Percentiles rank a stretch among this genome's conserved stretches.
These are phyloP conservation scores for Myxozyma nipponensis DNA, from an alignment of 805 yeast species.

Conservation along the genomic window DNA sequence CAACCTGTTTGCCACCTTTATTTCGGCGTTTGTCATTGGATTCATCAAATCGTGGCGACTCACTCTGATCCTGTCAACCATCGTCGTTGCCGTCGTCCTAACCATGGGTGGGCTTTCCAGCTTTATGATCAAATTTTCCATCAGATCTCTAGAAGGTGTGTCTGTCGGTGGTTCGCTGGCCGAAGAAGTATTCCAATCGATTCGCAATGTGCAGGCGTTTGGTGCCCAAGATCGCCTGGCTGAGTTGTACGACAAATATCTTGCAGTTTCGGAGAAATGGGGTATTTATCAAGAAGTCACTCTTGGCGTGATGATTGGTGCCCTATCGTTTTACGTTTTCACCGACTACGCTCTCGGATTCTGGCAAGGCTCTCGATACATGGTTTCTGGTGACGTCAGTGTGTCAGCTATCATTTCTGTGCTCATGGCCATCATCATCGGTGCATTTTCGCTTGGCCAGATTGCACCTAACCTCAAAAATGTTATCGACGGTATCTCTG, in stretches of 20 bases:
- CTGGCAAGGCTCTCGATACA: slow-evolving; percentile 44
- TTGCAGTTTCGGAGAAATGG: slow-evolving; percentile 30
- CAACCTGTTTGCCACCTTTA: slow-evolving; percentile 40
- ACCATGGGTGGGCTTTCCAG: slow-evolving; percentile 34
- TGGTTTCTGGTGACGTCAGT: slow-evolving; percentile 34
- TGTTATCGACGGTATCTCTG: slow-evolving; percentile 40
- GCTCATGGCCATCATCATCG: slow-evolving; percentile 22
- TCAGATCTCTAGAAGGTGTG: slow-evolving; percentile 13
- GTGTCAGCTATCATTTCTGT: slow-evolving; percentile 39
- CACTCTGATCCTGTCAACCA: slow-evolving; percentile 37
- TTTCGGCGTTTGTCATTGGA: slow-evolving; percentile 40
- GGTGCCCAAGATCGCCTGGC: slow-evolving; percentile 40
- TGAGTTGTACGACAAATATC: slow-evolving; percentile 33
- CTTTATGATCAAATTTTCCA: slow-evolving; percentile 29
- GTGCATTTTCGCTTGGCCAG: slow-evolving; percentile 42
- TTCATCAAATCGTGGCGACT: slow-evolving; percentile 40
- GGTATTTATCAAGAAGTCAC: slow-evolving; percentile 29
- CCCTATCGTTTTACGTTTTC: slow-evolving; percentile 52
- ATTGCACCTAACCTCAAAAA: slow-evolving; percentile 41
- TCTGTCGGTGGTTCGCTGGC: slow-evolving; percentile 36
- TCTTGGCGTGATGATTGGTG: slow-evolving; percentile 37
- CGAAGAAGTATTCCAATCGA: slow-evolving; percentile 41
- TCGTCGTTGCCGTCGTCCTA: slow-evolving; percentile 36
- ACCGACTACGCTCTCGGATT: slow-evolving; percentile 57
- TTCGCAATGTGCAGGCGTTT: slow-evolving; percentile 42